Evolutionary conservation across 371 early-diverging fungal species (phyloP).

Genomic region (Catenaria anguillulae): DNA sequence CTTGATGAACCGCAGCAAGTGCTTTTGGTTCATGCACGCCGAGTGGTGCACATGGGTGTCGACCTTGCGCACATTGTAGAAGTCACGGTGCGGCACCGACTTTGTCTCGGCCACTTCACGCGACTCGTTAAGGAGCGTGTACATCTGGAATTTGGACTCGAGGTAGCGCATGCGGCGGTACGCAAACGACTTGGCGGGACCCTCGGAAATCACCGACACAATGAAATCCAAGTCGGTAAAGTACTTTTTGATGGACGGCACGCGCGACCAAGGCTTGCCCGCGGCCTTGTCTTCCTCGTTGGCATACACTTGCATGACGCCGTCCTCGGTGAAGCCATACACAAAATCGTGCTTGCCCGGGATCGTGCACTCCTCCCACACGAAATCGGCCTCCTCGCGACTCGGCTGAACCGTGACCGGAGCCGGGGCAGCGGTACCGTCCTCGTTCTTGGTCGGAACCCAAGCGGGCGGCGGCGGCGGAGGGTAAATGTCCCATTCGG

Average conservation of each 20-base stretch:
- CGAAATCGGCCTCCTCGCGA: constrained; percentile 4
- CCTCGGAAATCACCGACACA: constrained; percentile 70
- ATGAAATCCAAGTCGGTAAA: constrained; percentile 77
- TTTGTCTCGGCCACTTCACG: constrained; percentile 90
- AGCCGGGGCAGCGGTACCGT: constrained; percentile 1
- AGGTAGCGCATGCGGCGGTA: constrained; percentile 84
- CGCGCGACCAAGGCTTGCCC: constrained; percentile 27
- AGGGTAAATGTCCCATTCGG: constrained; percentile 76
- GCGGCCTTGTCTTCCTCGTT: constrained; percentile 12
- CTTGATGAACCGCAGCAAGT: constrained; percentile 93
- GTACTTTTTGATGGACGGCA: constrained; percentile 74
- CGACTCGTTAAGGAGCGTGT: constrained; percentile 76
- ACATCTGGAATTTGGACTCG: constrained; percentile 91
- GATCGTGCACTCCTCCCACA: constrained; percentile 38
- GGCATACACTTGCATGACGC: constrained; percentile 6
- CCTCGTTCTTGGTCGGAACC: constrained; percentile 26
- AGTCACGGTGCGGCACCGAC: constrained; percentile 47
- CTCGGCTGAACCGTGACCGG: not conserved
- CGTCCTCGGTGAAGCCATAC: constrained; percentile 12
- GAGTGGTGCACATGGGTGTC: constrained; percentile 97
- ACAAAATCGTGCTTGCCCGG: constrained; percentile 43
- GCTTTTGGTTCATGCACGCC: constrained; percentile 97
- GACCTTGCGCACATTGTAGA: constrained; percentile 97
- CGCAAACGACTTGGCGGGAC: constrained; percentile 90
- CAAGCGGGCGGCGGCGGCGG: constrained; percentile 64